These are phyloP conservation scores for Pichia nakasei DNA, from an alignment of 805 yeast species.

Conservation along the genomic window DNA sequence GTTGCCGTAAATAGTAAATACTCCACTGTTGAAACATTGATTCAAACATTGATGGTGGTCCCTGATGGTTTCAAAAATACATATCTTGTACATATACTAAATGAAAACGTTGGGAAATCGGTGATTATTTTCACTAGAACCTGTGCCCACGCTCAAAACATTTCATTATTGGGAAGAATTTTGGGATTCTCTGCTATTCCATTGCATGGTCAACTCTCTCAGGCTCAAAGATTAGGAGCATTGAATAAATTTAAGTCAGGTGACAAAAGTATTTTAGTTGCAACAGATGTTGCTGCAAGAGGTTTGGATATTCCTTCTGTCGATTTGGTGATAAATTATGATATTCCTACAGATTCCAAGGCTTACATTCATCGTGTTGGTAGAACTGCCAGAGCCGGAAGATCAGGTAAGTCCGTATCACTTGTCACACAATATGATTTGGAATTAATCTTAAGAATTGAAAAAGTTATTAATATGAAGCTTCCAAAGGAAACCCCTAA, in stretches of 20 bases:
- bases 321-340: slow-evolving; percentile 82
- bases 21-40: slow-evolving; percentile 88
- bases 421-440: slow-evolving; percentile 92
- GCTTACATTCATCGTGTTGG: slow-evolving; percentile 96
- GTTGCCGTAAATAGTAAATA: slow-evolving; percentile 84
- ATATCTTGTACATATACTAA: slow-evolving; percentile 67
- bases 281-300: slow-evolving; percentile 91
- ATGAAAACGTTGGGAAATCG: slow-evolving; percentile 78
- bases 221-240: slow-evolving; percentile 76
- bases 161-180: slow-evolving; percentile 70
- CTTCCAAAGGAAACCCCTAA: slow-evolving; percentile 78
- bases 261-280: slow-evolving; percentile 57
- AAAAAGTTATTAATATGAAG: slow-evolving; percentile 74
- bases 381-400: slow-evolving; percentile 94
- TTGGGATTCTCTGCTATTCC: slow-evolving; percentile 88
- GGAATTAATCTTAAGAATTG: slow-evolving; percentile 81
- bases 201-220: slow-evolving; percentile 85
- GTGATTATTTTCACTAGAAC: slow-evolving; percentile 88
- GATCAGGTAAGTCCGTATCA: slow-evolving; percentile 80
- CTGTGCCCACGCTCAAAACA: slow-evolving; percentile 89
- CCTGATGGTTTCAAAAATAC: slow-evolving; percentile 93
- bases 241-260: slow-evolving; percentile 73
- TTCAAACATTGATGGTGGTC: slow-evolving; percentile 81
- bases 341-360: slow-evolving; percentile 92
- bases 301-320: slow-evolving; percentile 95